Evolutionary conservation across 306 rosid species (phyloP).

Genomic region (Medicago truncatula): DNA sequence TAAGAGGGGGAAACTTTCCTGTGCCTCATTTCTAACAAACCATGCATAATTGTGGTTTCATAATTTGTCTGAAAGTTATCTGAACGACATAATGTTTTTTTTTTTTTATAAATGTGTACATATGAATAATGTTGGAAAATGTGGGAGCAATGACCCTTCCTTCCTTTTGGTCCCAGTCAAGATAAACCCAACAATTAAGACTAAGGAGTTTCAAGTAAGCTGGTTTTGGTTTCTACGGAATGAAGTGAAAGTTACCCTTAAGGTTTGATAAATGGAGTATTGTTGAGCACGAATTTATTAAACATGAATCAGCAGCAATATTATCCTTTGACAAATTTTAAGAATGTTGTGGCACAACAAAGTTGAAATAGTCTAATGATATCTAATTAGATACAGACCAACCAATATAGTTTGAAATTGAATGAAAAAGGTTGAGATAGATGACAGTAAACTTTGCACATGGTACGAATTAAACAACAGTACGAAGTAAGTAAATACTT

Average conservation of each 20-base stretch:
- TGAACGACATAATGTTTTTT: no score
- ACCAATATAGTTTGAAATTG: background rate
- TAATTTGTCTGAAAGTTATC: no score
- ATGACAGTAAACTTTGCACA: background rate
- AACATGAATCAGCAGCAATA: conserved; percentile 1
- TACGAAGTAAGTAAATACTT: background rate
- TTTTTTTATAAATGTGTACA: background rate
- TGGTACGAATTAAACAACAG: background rate
- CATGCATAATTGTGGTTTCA: background rate
- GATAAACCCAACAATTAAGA: no score
- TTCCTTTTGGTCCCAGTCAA: no score
- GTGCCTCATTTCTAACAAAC: background rate
- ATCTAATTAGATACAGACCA: background rate
- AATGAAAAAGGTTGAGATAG: background rate
- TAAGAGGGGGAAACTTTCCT: background rate
- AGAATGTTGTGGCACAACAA: background rate
- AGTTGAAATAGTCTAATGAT: background rate
- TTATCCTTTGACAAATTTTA: background rate
- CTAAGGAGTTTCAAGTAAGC: background rate
- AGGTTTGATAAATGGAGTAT: background rate
- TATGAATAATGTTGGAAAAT: background rate
- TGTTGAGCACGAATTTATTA: background rate
- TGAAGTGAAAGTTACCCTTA: background rate
- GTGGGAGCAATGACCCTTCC: no score
- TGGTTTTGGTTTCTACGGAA: background rate